phyloP scores from a whole-genome alignment of 176 grass and related monocot species.

The Cocos nucifera region DNA sequence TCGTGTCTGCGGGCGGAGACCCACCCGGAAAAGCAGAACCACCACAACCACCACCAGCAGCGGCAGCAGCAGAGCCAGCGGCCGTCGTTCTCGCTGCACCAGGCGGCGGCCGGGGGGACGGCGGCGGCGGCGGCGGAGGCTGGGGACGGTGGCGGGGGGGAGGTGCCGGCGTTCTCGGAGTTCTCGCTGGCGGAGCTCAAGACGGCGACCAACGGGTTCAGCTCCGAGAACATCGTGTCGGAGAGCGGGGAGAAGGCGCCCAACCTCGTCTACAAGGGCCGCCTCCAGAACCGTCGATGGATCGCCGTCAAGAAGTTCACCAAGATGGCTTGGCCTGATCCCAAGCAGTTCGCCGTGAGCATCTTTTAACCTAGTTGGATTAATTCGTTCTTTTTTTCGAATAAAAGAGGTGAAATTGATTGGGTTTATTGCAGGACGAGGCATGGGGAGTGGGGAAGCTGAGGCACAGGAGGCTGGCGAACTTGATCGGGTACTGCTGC shows the following conservation, averaged over 20 bases:
- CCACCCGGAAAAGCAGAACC: constrained; percentile 41
- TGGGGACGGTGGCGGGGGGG: constrained; percentile 1
- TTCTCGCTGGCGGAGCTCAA: constrained; percentile 72
- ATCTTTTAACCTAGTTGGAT: not conserved
- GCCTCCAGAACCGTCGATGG: constrained; percentile 33
- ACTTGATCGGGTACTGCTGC: constrained; percentile 98
- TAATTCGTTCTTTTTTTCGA: not conserved
- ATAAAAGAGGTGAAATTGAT: constrained; percentile 2
- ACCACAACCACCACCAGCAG: constrained; percentile 8
- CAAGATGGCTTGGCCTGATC: constrained; percentile 81
- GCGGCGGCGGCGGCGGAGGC: not conserved
- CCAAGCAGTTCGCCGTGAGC: constrained; percentile 92
- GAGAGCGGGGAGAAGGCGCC: constrained; percentile 94
- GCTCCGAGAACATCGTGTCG: constrained; percentile 64
- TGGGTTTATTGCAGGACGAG: constrained; percentile 60
- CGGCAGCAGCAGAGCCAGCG: constrained; percentile 4
- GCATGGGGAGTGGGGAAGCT: constrained; percentile 81
- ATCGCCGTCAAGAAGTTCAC: constrained; percentile 98
- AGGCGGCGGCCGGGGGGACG: constrained; percentile 18
- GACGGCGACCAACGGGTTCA: constrained; percentile 60
- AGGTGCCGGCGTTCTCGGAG: constrained; percentile 41
- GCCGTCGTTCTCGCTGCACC: not conserved
- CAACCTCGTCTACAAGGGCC: constrained; percentile 87
- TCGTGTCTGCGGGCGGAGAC: constrained; percentile 47
- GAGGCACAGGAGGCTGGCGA: constrained; percentile 61